phyloP scores from a whole-genome alignment of 495 filamentous ascomycete genomes.

The Talaromyces proteolyticus region DNA sequence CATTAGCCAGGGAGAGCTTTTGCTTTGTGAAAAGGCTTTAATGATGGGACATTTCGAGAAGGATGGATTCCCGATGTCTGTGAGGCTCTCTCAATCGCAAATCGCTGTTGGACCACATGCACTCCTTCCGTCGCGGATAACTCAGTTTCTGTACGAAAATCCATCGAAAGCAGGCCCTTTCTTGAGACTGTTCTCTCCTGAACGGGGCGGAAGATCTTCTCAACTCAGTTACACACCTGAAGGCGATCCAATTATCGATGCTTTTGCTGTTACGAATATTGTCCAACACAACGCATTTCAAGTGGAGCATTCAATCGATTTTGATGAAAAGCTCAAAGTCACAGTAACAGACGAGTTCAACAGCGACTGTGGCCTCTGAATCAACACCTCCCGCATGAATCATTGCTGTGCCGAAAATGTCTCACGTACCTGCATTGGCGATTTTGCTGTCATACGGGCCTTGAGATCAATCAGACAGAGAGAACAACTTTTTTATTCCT shows the following conservation, averaged over 20 bases:
- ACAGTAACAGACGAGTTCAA: neutral
- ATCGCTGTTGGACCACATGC: neutral
- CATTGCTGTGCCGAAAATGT: neutral
- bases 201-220: neutral
- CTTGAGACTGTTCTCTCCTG: neutral
- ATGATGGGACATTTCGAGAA: neutral
- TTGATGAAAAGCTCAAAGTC: neutral
- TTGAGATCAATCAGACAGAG: neutral
- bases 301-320: neutral
- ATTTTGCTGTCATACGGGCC: neutral
- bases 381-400: neutral
- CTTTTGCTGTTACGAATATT: neutral
- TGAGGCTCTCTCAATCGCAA: neutral
- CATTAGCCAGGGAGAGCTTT: neutral
- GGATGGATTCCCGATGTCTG: too few relatives aligned
- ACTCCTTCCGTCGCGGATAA: neutral
- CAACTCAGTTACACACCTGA: neutral
- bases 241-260: neutral
- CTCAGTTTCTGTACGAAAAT: neutral
- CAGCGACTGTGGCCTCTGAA: neutral
- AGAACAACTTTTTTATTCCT: neutral
- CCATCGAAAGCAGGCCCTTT: neutral
- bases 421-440: neutral
- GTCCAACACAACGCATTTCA: neutral
- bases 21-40: neutral